Base-by-base conservation (phyloP, 108 stramenopile species). In the Skeletonema menzelii region DNA sequence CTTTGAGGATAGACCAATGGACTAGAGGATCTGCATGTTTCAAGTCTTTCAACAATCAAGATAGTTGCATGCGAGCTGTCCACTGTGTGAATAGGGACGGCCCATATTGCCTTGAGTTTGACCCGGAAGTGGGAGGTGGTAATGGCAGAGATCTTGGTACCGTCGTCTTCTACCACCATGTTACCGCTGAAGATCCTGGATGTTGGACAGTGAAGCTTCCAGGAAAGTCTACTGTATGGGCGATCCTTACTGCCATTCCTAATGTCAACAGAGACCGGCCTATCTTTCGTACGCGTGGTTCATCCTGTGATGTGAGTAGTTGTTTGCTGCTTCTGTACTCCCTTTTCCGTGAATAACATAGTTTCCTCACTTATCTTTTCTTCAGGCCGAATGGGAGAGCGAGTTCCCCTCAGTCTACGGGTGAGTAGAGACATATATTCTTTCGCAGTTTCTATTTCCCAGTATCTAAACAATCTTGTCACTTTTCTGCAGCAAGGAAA, bases 401-500 rank as follows among this genome's bases (percentile, higher is more conserved):
- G 62, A 55, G 0, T 81, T 81, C 34, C 80, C 80, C 12, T 63
- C 61, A 30, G 73, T 81, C 11, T 81, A 65, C 44, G 80, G 80
- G 40, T 42, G 5, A 42, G 40, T 42, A 42, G 40, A 42, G 15
- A 2, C 3, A 12, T 0, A 11, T 12, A 42, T 2, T 4, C 3
- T 5, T 15, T 42, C n/a, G 40, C 4, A n/a, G 15, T 4, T 42
- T 15, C 11, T 15, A 4, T 42, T 42, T 8, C 11, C 1, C 40
- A 15, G 40, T 15, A 12, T 42, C 11, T 12, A 42, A n/a, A 2
- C 0, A 42, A 15, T n/a, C 40, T 42, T 42, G 3, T 42, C 0
- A 15, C 15, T 42, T 15, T 4, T n/a, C 15, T 42, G n/a, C 15
- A 42, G 40, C 24, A 59, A 70, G 19, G 40, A 70, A 56, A 57